These are phyloP conservation scores for Cyberlindnera mycetangii DNA, from an alignment of 805 yeast genomes.

Conservation along the genomic window DNA sequence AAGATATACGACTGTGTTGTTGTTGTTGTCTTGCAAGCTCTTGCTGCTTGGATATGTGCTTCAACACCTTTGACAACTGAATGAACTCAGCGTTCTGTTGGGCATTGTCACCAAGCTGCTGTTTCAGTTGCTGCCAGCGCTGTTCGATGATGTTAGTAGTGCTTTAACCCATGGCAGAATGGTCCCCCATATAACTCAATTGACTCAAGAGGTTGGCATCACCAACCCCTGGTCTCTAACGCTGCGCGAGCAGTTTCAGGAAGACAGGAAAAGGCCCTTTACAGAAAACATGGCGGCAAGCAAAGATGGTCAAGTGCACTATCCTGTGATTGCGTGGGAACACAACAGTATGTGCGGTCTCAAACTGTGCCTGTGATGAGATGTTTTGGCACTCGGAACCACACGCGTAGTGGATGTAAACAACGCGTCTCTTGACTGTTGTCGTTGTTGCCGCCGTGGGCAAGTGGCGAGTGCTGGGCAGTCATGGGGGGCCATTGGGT, in stretches of 20 bases:
- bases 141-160: conserved; percentile 15
- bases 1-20: conserved; percentile 23
- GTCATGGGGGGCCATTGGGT: not conserved
- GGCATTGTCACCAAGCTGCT: conserved; percentile 53
- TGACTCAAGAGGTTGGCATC: no score
- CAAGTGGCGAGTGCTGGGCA: conserved; percentile 1
- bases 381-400: not conserved
- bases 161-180: not conserved
- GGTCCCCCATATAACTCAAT: not conserved
- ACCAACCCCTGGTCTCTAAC: no score
- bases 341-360: no score
- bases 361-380: not conserved
- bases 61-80: conserved; percentile 50
- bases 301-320: no score
- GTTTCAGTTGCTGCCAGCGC: conserved; percentile 59
- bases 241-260: no score
- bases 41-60: conserved; percentile 39
- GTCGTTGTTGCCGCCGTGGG: conserved; percentile 1
- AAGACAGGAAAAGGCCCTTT: no score
- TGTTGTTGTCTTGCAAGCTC: conserved; percentile 32
- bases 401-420: conserved; percentile 3
- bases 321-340: no score
- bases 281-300: no score
- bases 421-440: conserved; percentile 7
- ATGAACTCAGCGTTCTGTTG: conserved; percentile 55